These are phyloP conservation scores for Nicotiana tomentosiformis DNA, from an alignment of 257 asterid genomes.

Conservation along the genomic window DNA sequence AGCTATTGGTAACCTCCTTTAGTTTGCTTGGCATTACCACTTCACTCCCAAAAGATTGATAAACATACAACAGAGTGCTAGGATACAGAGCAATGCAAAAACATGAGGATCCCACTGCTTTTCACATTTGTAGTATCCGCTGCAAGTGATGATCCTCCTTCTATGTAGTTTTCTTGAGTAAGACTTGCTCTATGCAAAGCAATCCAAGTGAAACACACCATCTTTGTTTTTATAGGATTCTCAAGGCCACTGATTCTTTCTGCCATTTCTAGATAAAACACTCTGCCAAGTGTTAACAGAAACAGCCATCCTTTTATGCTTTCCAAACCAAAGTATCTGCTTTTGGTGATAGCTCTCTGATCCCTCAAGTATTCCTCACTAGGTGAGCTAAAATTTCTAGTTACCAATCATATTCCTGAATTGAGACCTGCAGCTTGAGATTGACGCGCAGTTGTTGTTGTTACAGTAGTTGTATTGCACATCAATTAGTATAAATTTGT, in stretches of 20 bases:
- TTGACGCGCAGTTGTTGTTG: not conserved
- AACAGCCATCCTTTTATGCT: not conserved
- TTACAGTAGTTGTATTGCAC: not conserved
- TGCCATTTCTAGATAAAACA: not conserved
- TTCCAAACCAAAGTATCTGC: not conserved
- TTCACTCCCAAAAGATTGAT: not conserved
- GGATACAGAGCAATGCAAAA: not conserved
- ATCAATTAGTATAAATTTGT: not conserved
- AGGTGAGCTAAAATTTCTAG: not conserved
- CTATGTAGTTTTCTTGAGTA: not conserved
- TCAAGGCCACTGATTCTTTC: not conserved
- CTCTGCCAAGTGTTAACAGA: not conserved
- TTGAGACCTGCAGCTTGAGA: not conserved
- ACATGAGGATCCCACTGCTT: not conserved
- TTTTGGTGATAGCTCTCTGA: not conserved
- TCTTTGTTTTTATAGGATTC: not conserved
- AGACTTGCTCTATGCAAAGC: not conserved
- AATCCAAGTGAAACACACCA: not conserved
- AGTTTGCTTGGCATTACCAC: not conserved
- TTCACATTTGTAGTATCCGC: not conserved
- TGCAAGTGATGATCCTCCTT: not conserved
- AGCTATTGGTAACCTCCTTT: not conserved
- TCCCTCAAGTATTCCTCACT: not conserved
- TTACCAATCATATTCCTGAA: not conserved
- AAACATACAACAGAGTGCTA: not conserved